These are phyloP conservation scores for Vigna angularis DNA, from an alignment of 306 rosid species.

Conservation along the genomic window DNA sequence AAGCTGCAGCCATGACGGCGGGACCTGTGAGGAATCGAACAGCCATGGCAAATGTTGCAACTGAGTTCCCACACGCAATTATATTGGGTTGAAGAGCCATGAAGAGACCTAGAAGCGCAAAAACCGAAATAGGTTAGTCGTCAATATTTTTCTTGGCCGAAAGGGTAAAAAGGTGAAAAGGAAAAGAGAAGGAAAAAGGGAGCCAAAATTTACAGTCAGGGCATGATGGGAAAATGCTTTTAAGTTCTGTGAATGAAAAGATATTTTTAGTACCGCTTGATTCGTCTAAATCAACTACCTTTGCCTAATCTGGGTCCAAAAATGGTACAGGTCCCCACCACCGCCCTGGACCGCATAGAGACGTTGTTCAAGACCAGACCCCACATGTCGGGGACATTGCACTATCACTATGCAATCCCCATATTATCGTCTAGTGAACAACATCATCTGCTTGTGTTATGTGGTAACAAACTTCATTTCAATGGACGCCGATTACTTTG, in stretches of 20 bases:
- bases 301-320: slow-evolving; percentile 47
- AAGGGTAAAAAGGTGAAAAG: neutral
- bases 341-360: slow-evolving; percentile 63
- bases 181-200: neutral
- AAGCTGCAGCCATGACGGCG: slow-evolving; percentile 96
- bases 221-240: neutral
- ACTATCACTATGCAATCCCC: slow-evolving; percentile 53
- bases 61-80: slow-evolving; percentile 97
- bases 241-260: neutral
- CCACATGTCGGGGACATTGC: slow-evolving; percentile 81
- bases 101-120: slow-evolving; percentile 70
- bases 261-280: slow-evolving; percentile 6
- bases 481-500: slow-evolving; percentile 38
- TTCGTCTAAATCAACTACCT: slow-evolving; percentile 46
- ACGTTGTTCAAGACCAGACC: slow-evolving; percentile 49
- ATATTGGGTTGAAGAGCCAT: slow-evolving; percentile 99
- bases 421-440: slow-evolving; percentile 40
- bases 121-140: slow-evolving; percentile 17
- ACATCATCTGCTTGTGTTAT: slow-evolving; percentile 39
- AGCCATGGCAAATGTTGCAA: slow-evolving; percentile 94
- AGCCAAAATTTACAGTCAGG: slow-evolving; percentile 6
- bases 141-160: neutral
- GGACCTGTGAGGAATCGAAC: slow-evolving; percentile 95
- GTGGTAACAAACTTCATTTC: slow-evolving; percentile 37
- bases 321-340: slow-evolving; percentile 44